phyloP scores from a whole-genome alignment of 495 filamentous ascomycete genomes.

The Pyronema omphalodes region DNA sequence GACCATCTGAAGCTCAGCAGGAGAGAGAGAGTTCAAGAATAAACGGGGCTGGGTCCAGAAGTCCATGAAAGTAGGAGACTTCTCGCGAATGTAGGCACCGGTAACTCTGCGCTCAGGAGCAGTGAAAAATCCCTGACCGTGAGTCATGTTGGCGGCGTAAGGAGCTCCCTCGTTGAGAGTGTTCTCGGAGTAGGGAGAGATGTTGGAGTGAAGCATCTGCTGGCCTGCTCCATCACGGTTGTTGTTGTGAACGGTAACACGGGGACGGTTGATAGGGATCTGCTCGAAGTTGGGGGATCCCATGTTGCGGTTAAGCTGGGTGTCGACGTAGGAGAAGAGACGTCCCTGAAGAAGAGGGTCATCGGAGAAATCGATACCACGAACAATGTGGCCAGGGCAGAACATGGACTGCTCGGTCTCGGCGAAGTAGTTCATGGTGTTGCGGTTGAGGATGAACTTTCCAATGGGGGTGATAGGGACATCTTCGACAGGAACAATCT shows the following conservation, averaged over 20 bases:
- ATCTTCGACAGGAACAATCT: conserved; percentile 55
- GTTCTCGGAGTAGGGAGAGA: conserved; percentile 41
- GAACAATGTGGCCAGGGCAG: conserved; percentile 43
- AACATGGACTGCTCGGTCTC: conserved; percentile 58
- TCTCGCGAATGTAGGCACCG: conserved; percentile 39
- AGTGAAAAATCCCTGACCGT: conserved; percentile 57
- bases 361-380: conserved; percentile 54
- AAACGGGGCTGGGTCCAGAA: conserved; percentile 60
- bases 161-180: conserved; percentile 48
- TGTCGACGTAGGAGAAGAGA: conserved; percentile 61
- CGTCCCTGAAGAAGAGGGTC: conserved; percentile 59
- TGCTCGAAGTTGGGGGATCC: conserved; percentile 56
- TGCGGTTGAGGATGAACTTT: conserved; percentile 48
- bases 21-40: conserved; percentile 57
- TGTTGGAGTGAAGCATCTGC: conserved; percentile 36
- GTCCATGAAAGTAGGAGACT: conserved; percentile 50
- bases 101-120: conserved; percentile 35
- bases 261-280: conserved; percentile 54
- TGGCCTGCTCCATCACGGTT: conserved; percentile 46
- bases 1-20: conserved; percentile 55
- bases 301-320: conserved; percentile 51
- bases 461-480: conserved; percentile 48
- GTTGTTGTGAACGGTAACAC: conserved; percentile 49
- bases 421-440: conserved; percentile 60
- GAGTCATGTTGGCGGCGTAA: conserved; percentile 49